phyloP scores from a whole-genome alignment of 2,329 filamentous ascomycete species.

The Ophiocordyceps robertsii region DNA sequence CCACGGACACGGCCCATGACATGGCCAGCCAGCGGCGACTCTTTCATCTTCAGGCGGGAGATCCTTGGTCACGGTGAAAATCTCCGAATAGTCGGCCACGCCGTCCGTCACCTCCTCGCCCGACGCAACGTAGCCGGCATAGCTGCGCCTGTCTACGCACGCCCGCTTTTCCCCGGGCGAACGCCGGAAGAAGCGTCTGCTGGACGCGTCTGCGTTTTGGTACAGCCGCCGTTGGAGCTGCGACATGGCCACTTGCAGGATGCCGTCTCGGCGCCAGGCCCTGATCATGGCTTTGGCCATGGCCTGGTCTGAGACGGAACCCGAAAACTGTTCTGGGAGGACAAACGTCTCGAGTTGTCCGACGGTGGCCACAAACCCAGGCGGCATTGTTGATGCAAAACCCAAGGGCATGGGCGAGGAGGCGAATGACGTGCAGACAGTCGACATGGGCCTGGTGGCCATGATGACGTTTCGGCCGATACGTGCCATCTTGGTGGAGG shows the following conservation, averaged over 20 bases:
- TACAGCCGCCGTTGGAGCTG: constrained; percentile 20
- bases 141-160: constrained; percentile 30
- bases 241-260: constrained; percentile 30
- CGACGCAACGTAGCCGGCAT: constrained; percentile 33
- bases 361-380: constrained; percentile 11
- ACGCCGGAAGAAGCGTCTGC: constrained; percentile 24
- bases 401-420: background rate
- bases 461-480: background rate
- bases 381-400: constrained; percentile 9
- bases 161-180: constrained; percentile 22
- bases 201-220: constrained; percentile 20
- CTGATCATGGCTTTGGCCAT: constrained; percentile 26
- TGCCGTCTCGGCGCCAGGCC: constrained; percentile 30
- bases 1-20: constrained; percentile 36
- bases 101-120: constrained; percentile 34
- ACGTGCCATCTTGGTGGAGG: background rate
- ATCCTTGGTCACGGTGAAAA: constrained; percentile 38
- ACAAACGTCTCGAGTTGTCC: constrained; percentile 25
- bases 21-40: constrained; percentile 29
- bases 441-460: background rate
- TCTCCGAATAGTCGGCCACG: constrained; percentile 36
- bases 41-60: constrained; percentile 22
- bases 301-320: constrained; percentile 16
- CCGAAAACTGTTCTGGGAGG: constrained; percentile 23
- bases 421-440: background rate